Percentiles rank a stretch among this genome's conserved stretches.
phyloP scores from a whole-genome alignment of 139 green algal species.

The Chlorella sp. region DNA sequence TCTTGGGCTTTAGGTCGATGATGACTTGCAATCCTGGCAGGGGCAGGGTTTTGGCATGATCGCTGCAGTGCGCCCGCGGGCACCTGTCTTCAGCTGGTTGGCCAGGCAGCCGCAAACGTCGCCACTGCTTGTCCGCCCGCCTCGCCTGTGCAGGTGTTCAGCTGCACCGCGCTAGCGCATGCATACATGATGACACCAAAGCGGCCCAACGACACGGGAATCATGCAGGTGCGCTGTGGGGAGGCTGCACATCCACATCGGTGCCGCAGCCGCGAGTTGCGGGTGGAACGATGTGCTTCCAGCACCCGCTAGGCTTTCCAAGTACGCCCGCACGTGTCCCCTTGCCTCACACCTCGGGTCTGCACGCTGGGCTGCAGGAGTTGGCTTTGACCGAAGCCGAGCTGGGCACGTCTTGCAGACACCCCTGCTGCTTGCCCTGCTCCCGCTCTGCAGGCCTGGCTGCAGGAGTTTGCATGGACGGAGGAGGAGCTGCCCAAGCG shows the following conservation, averaged over 20 bases:
- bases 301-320: too few relatives aligned
- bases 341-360: too few relatives aligned
- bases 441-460: slow-evolving; percentile 34
- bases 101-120: not conserved
- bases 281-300: too few relatives aligned
- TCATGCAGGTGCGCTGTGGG: not conserved
- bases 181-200: slow-evolving; percentile 31
- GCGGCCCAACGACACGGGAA: not conserved
- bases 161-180: not conserved
- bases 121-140: not conserved
- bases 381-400: too few relatives aligned
- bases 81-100: not conserved
- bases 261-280: too few relatives aligned
- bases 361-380: too few relatives aligned
- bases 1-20: too few relatives aligned
- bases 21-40: too few relatives aligned
- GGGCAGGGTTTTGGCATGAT: not conserved
- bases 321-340: too few relatives aligned
- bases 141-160: not conserved
- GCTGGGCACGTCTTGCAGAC: too few relatives aligned
- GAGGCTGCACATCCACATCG: too few relatives aligned
- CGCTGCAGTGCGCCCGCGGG: not conserved
- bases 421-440: too few relatives aligned
- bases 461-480: slow-evolving; percentile 56
- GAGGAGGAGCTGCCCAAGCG: slow-evolving; percentile 34